A percentile compares a stretch with the other conserved stretches of the same genome.
Conservation (phyloP, 2,329 filamentous ascomycete species). For the Fusarium neocosmosporiellum region DNA sequence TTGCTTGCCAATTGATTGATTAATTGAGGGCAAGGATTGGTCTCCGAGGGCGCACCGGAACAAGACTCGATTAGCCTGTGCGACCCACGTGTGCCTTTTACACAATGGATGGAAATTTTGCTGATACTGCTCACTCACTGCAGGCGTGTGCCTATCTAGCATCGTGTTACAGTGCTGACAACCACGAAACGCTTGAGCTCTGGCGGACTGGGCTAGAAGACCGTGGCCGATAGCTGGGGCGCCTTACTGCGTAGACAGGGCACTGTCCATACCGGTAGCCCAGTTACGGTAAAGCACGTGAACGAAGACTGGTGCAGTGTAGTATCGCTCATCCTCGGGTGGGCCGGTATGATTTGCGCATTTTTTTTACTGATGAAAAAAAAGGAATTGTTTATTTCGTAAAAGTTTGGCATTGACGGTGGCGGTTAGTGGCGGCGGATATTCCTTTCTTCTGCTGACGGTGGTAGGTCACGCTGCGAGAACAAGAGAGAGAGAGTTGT, state of each 20-base stretch:
- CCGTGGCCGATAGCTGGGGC: background rate
- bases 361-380: background rate
- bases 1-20: background rate
- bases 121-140: background rate
- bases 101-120: background rate
- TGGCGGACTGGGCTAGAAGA: background rate
- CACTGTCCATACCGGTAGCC: background rate
- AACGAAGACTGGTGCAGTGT: background rate
- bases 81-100: constrained; percentile 19
- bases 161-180: constrained; percentile 7
- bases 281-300: constrained; percentile 2
- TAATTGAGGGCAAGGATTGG: constrained; percentile 3
- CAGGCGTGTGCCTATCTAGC: constrained; percentile 17
- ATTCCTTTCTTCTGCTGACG: background rate
- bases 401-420: background rate
- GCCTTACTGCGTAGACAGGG: background rate
- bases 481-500: background rate
- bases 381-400: constrained; percentile 1
- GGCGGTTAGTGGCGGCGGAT: background rate
- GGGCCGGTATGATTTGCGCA: constrained; percentile 16
- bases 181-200: background rate
- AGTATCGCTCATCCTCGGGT: constrained; percentile 7
- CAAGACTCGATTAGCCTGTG: constrained; percentile 26
- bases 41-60: constrained; percentile 8
- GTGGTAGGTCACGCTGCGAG: background rate